Evolutionary conservation across 352 stramenopile species (phyloP), one percentile per base, ranked within the genome.

Genomic region (Globisporangium canariense): DNA sequence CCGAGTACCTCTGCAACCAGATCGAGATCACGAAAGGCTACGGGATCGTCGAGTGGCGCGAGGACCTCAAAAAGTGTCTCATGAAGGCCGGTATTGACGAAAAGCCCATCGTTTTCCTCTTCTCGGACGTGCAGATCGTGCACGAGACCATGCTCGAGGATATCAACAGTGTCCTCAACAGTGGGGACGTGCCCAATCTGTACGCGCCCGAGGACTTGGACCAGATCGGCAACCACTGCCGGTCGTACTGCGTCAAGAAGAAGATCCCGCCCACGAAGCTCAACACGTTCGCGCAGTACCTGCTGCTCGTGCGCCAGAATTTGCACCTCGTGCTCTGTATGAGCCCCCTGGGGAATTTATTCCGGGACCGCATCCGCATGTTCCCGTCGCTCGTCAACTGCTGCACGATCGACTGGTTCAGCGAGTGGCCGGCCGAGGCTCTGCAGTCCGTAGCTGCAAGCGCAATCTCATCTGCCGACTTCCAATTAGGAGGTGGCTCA

Each of bases 11-110:
- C 1, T 87, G 95, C 55, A 94, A 89, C n/a, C 94, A 98, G 58
- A 97, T 98, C 30, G 95, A 98, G 65, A 98, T 98, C 59, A 86
- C 89, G 2, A 98, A 98, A 66, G 92, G 89, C 7, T 98, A 98
- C 58, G 89, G 93, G 0, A 90, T 96, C 47, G 67, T 76, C 0
- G 94, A 98, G 65, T 98, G 94, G 93, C 79, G 92, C 32, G 95
- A 98, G 7, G 91, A 98, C 65, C 64, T 98, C 13, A 98, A 97
- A 56, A 96, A 96, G 40, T 94, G 83, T 28, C 62, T 97, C 0
- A 90, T 98, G 77, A 90, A 93, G 45, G 94, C 93, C 7, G 94
- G 94, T 1, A 86, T 98, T 32, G 86, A 98, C 36, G 89, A 98
- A 63, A 97, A 97, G 38, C 88, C 86, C 1, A 86, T 94, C 6